Percentiles rank a stretch among this genome's conserved stretches.
Conservation (phyloP, 805 yeast genomes). For the Helenozyma baotianmanensis region DNA sequence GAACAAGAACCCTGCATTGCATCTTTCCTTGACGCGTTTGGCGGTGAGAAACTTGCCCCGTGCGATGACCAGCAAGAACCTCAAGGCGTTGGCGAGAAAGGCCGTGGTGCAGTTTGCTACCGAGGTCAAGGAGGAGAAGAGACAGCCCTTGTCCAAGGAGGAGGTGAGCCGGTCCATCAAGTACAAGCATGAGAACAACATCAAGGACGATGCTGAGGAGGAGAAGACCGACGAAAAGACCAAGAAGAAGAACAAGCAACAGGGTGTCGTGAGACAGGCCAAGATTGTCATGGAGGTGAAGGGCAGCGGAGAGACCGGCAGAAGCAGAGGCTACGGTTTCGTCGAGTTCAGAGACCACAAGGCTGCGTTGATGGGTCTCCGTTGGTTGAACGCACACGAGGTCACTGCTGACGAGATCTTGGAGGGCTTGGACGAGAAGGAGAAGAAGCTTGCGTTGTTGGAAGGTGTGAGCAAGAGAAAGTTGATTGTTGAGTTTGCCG, state of each 20-base stretch:
- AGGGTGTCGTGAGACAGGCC: constrained; percentile 90
- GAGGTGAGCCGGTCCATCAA: constrained; percentile 77
- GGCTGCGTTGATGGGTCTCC: constrained; percentile 88
- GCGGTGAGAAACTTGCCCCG: constrained; percentile 94
- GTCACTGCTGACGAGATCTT: constrained; percentile 67
- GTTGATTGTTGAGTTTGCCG: constrained; percentile 89
- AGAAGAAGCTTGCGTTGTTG: constrained; percentile 47
- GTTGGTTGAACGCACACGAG: constrained; percentile 95
- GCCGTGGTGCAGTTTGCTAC: constrained; percentile 93
- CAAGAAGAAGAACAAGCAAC: constrained; percentile 60
- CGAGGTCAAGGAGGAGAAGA: constrained; percentile 66
- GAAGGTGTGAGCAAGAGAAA: constrained; percentile 64
- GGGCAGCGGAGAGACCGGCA: constrained; percentile 79
- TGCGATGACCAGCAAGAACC: constrained; percentile 79
- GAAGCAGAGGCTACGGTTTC: constrained; percentile 97
- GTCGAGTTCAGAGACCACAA: constrained; percentile 89
- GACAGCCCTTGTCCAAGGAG: constrained; percentile 87
- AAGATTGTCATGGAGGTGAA: constrained; percentile 91
- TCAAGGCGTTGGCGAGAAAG: constrained; percentile 89
- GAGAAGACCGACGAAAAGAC: constrained; percentile 35
- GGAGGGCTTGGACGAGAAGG: constrained; percentile 69
- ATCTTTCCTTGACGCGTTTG: constrained; percentile 88
- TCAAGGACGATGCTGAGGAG: constrained; percentile 16
- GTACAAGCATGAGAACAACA: constrained; percentile 46
- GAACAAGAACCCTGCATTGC: constrained; percentile 85